Percentiles rank a stretch among this genome's conserved stretches.
phyloP scores from a whole-genome alignment of 2,329 filamentous ascomycete species.

The Penicillium sp. region DNA sequence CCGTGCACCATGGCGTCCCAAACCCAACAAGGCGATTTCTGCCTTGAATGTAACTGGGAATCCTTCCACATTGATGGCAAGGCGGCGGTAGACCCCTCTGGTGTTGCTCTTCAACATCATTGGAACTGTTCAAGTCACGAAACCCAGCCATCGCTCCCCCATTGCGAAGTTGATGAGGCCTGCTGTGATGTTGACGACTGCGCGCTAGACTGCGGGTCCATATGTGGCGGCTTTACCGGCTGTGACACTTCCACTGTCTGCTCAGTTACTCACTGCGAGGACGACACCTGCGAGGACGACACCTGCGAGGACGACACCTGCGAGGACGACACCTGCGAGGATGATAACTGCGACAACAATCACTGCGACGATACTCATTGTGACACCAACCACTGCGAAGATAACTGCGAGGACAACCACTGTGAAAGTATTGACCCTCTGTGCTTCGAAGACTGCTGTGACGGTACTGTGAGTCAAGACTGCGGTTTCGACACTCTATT shows the following conservation, averaged over 20 bases:
- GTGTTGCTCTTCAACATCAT: conserved; percentile 20
- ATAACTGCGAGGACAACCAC: conserved; percentile 10
- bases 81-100: conserved; percentile 23
- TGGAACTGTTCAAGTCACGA: conserved; percentile 34
- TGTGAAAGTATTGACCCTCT: conserved; percentile 33
- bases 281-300: conserved; percentile 26
- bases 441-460: conserved; percentile 42
- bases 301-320: conserved; percentile 22
- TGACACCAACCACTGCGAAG: conserved; percentile 4
- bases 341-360: conserved; percentile 1
- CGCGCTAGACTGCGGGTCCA: conserved; percentile 37
- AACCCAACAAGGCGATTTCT: conserved; percentile 34
- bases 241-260: conserved; percentile 40
- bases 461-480: conserved; percentile 22
- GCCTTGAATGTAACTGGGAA: conserved; percentile 45
- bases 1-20: conserved; percentile 33
- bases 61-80: conserved; percentile 37
- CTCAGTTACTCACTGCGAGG: conserved; percentile 34
- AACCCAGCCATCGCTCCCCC: conserved; percentile 25
- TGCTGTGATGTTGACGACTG: conserved; percentile 42
- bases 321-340: conserved; percentile 27
- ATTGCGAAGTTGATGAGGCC: conserved; percentile 33
- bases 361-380: conserved; percentile 3
- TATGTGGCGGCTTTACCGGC: conserved; percentile 43
- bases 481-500: conserved; percentile 34